A percentile compares a stretch with the other conserved stretches of the same genome.
Evolutionary conservation across 257 asterid genomes (phyloP).

Genomic region (Primulina huaijiensis): DNA sequence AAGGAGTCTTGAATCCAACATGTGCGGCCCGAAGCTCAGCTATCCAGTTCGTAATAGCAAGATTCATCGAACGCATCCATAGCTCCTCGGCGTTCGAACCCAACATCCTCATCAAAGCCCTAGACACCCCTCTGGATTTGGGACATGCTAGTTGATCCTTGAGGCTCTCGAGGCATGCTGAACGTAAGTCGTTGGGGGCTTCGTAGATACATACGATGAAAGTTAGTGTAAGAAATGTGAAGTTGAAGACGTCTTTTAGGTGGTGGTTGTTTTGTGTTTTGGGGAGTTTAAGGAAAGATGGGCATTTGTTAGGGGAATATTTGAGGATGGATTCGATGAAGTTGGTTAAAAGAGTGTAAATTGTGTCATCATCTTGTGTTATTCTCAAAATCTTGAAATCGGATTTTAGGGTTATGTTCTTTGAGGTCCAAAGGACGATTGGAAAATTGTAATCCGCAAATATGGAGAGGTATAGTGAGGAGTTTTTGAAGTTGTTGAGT

Average conservation of each 20-base stretch:
- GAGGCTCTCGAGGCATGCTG: slow-evolving; percentile 41
- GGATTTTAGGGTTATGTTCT: slow-evolving; percentile 26
- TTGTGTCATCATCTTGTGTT: slow-evolving; percentile 21
- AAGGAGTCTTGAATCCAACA: slow-evolving; percentile 36
- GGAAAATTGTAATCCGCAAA: slow-evolving; percentile 58
- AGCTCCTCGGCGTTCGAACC: slow-evolving; percentile 69
- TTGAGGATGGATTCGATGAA: slow-evolving; percentile 46
- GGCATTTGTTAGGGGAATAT: slow-evolving; percentile 38
- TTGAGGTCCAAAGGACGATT: slow-evolving; percentile 72
- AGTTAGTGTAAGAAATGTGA: slow-evolving; percentile 53
- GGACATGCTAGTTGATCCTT: slow-evolving; percentile 50
- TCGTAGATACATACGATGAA: slow-evolving; percentile 77
- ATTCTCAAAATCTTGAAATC: slow-evolving; percentile 23
- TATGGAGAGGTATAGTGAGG: slow-evolving; percentile 45
- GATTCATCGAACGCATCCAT: slow-evolving; percentile 77
- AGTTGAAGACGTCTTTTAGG: slow-evolving; percentile 50
- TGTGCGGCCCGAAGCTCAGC: slow-evolving; percentile 34
- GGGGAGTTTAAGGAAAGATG: slow-evolving; percentile 33
- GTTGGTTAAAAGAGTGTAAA: slow-evolving; percentile 33
- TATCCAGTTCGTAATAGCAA: slow-evolving; percentile 77
- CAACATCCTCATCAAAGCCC: slow-evolving; percentile 45
- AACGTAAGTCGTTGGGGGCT: slow-evolving; percentile 60
- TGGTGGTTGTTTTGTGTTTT: slow-evolving; percentile 10
- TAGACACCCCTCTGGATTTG: slow-evolving; percentile 44
- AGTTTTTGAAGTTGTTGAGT: slow-evolving; percentile 31